These are phyloP conservation scores for Chamaecrista fasciculata DNA, from an alignment of 306 rosid genomes.

Conservation along the genomic window DNA sequence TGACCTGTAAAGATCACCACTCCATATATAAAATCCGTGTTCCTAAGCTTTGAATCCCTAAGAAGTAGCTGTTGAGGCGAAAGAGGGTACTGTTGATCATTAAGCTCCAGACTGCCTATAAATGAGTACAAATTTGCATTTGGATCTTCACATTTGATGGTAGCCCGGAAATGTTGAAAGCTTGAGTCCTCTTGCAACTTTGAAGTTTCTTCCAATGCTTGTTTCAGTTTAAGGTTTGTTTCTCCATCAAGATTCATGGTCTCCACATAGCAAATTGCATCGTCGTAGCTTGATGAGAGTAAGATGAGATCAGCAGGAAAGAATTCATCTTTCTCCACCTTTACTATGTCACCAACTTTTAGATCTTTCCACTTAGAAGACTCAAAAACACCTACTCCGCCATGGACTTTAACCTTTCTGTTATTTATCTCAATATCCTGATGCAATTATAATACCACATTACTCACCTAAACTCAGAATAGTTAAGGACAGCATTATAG, in stretches of 20 bases:
- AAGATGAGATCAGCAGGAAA: slow-evolving; percentile 97
- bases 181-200: slow-evolving; percentile 61
- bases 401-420: slow-evolving; percentile 72
- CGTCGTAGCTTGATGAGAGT: slow-evolving; percentile 86
- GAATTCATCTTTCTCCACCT: slow-evolving; percentile 83
- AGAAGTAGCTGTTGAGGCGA: slow-evolving; percentile 92
- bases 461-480: slow-evolving; percentile 21
- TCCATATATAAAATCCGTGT: slow-evolving; percentile 90
- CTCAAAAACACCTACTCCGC: slow-evolving; percentile 56
- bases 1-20: slow-evolving; percentile 88
- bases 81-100: slow-evolving; percentile 70
- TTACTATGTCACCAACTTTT: slow-evolving; percentile 86
- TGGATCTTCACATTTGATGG: slow-evolving; percentile 88
- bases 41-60: slow-evolving; percentile 95
- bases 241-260: slow-evolving; percentile 96
- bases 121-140: slow-evolving; percentile 91
- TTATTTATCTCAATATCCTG: slow-evolving; percentile 95
- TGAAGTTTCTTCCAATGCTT: slow-evolving; percentile 72
- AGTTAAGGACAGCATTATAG: slow-evolving; percentile 8
- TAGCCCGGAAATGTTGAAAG: slow-evolving; percentile 65
- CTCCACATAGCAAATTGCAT: slow-evolving; percentile 92
- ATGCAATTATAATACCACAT: slow-evolving; percentile 34
- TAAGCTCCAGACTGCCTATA: slow-evolving; percentile 69
- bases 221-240: slow-evolving; percentile 89
- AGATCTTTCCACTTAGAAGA: slow-evolving; percentile 81